A percentile compares a stretch with the other conserved stretches of the same genome.
phyloP scores from a whole-genome alignment of 169 alveolate species.

The Eimeria sp. region DNA sequence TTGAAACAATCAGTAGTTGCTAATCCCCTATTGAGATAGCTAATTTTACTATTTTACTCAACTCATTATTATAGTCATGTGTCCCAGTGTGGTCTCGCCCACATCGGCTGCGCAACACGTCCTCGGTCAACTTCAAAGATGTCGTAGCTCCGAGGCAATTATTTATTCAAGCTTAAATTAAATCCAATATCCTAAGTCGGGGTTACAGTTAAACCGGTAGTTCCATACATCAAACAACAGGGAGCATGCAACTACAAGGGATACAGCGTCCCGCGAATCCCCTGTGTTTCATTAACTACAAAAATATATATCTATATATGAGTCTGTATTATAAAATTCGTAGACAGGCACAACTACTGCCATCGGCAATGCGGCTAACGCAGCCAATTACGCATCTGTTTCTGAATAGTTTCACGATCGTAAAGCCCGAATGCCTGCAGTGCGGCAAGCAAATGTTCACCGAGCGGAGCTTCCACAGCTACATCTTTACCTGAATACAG shows the following conservation, averaged over 20 bases:
- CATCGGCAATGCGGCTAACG: background rate
- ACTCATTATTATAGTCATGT: too few relatives aligned
- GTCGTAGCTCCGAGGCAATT: background rate
- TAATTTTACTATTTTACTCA: too few relatives aligned
- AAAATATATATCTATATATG: background rate
- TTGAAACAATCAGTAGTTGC: background rate
- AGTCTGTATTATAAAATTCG: background rate
- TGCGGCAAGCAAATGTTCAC: background rate
- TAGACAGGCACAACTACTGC: background rate
- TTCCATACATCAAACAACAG: background rate
- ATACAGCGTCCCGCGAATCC: background rate
- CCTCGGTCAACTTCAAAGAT: background rate
- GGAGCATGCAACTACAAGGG: background rate
- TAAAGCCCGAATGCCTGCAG: constrained; percentile 18
- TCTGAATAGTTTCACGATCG: background rate
- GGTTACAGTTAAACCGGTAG: background rate
- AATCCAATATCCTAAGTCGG: too few relatives aligned
- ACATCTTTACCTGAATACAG: background rate
- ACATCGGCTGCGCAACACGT: too few relatives aligned
- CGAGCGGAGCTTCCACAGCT: constrained; percentile 7
- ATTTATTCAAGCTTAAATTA: too few relatives aligned
- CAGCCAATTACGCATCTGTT: background rate
- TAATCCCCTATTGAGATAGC: background rate
- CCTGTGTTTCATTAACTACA: background rate
- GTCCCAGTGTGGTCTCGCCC: background rate